Evolutionary conservation across 139 green algal species (phyloP).

Genomic region (Closterium sp.): DNA sequence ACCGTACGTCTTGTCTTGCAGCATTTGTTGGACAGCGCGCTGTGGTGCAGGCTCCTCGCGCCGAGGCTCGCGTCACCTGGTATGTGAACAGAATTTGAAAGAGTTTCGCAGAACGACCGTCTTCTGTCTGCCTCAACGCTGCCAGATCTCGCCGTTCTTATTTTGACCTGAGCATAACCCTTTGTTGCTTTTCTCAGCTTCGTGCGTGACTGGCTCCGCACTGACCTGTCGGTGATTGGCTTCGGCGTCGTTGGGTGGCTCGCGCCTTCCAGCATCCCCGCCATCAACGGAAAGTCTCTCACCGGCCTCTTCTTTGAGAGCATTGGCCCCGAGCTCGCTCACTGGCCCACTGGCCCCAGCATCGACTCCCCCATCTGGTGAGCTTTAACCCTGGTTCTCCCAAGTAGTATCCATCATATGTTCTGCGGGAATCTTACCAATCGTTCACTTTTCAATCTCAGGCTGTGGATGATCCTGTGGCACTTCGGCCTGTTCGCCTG

Average conservation of each 20-base stretch:
- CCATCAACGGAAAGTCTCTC: conserved; percentile 34
- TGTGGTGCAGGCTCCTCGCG: conserved; percentile 2
- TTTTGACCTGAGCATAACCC: not conserved
- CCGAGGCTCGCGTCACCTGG: conserved; percentile 25
- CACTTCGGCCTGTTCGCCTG: not conserved
- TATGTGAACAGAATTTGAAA: not conserved
- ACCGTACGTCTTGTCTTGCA: not conserved
- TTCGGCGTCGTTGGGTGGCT: conserved; percentile 42
- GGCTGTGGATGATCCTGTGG: not conserved
- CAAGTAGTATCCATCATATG: not conserved
- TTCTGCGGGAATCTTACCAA: not conserved
- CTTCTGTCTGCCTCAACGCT: too few relatives aligned
- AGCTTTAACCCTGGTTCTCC: not conserved
- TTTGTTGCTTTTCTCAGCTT: conserved; percentile 27
- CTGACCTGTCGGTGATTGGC: conserved; percentile 25
- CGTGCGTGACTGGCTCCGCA: conserved; percentile 28
- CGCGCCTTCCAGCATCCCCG: conserved; percentile 35
- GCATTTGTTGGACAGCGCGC: conserved; percentile 9
- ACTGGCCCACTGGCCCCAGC: conserved; percentile 32
- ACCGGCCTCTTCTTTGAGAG: conserved; percentile 47
- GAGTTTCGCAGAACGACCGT: not conserved
- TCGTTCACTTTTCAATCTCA: not conserved
- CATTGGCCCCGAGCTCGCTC: conserved; percentile 38
- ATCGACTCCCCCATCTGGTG: conserved; percentile 43
- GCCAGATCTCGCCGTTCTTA: not conserved